These are phyloP conservation scores for Eucalyptus tenuipes DNA, from an alignment of 345 rosid species.

Conservation along the genomic window DNA sequence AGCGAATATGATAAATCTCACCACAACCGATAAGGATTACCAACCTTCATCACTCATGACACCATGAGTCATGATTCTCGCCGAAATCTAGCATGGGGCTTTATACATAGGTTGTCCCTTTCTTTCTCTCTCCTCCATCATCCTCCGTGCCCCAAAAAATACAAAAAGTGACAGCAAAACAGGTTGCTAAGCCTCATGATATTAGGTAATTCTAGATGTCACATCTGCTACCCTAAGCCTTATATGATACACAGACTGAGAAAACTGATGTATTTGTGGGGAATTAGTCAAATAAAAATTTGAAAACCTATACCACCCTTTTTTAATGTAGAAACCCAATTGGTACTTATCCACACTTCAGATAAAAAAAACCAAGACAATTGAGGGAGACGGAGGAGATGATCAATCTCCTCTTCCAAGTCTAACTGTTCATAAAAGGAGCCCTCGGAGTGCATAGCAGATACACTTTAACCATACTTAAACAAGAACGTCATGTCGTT, in stretches of 20 bases:
- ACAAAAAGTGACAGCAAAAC: neutral
- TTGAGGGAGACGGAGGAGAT: neutral
- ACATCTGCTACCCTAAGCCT: neutral
- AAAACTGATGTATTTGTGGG: neutral
- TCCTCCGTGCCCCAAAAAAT: neutral
- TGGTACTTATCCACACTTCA: too few species aligned
- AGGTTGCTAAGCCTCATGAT: accelerated
- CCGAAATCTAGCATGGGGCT: neutral
- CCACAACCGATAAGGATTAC: neutral
- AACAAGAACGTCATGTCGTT: accelerated
- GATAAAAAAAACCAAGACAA: accelerated
- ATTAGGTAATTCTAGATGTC: neutral
- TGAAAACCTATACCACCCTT: neutral
- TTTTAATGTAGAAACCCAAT: too few species aligned
- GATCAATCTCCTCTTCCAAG: too few species aligned
- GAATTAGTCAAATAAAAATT: neutral
- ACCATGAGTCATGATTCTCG: neutral
- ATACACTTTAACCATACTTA: too few species aligned
- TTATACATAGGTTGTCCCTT: neutral
- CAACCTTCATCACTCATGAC: neutral
- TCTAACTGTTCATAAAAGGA: too few species aligned
- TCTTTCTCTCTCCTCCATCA: neutral
- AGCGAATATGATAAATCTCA: neutral
- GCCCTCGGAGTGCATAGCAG: too few species aligned
- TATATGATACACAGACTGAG: accelerated